phyloP scores from a whole-genome alignment of 768 basidiomycete genomes.

The Lenzites betulinus region DNA sequence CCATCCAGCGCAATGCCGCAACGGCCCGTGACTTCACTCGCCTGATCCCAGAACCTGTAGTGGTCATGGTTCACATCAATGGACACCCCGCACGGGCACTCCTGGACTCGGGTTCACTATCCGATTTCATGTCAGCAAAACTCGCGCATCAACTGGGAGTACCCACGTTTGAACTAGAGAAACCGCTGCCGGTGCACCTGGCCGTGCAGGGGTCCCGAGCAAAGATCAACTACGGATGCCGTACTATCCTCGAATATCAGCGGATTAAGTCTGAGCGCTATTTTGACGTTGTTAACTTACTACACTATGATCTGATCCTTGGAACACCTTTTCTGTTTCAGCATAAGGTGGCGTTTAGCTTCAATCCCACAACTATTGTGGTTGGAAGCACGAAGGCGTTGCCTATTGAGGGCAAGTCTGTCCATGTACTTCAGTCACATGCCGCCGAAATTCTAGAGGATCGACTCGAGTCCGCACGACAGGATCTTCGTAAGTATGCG shows the following conservation, averaged over 20 bases:
- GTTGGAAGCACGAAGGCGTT: not conserved
- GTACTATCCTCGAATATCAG: conserved; percentile 9
- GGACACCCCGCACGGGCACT: conserved; percentile 21
- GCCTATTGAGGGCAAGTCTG: conserved; percentile 1
- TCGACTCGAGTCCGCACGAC: not conserved
- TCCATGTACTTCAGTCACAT: conserved; percentile 1
- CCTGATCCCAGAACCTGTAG: conserved; percentile 15
- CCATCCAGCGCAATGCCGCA: conserved; percentile 15
- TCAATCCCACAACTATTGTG: conserved; percentile 17
- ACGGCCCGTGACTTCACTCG: not conserved
- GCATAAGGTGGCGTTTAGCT: conserved; percentile 7
- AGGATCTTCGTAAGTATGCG: conserved; percentile 20
- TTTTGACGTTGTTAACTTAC: conserved; percentile 18
- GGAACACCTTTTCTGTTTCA: conserved; percentile 32
- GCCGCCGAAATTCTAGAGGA: not conserved
- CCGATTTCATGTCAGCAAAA: conserved; percentile 36
- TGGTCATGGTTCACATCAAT: conserved; percentile 22
- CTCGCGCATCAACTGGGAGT: conserved; percentile 32
- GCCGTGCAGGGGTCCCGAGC: conserved; percentile 35
- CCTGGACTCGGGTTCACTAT: conserved; percentile 31
- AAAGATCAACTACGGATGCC: conserved; percentile 25
- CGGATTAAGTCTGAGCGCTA: not conserved
- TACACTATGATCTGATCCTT: conserved; percentile 27
- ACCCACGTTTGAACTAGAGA: conserved; percentile 11
- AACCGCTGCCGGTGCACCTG: conserved; percentile 32